phyloP scores from a whole-genome alignment of 2,329 filamentous ascomycete species.

The Drechmeria coniospora region DNA sequence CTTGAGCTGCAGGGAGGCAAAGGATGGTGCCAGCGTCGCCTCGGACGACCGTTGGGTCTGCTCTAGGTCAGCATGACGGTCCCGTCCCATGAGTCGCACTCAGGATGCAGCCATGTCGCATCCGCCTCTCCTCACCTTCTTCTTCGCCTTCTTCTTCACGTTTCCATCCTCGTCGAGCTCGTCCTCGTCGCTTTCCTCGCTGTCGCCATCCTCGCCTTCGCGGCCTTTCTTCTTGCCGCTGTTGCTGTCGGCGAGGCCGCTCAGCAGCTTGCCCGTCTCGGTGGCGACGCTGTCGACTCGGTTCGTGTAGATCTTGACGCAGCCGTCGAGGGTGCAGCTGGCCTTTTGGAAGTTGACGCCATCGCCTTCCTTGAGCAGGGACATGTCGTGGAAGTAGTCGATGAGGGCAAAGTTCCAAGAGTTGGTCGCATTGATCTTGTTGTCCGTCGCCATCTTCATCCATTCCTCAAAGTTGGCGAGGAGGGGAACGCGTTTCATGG shows the following conservation, averaged over 20 bases:
- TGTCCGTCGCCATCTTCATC: slow-evolving; percentile 99
- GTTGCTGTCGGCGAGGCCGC: slow-evolving; percentile 78
- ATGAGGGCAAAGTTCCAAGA: slow-evolving; percentile 99
- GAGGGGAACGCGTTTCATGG: slow-evolving; percentile 90
- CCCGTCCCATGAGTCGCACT: no score
- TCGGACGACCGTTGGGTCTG: slow-evolving; percentile 67
- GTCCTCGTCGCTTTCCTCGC: slow-evolving; percentile 50
- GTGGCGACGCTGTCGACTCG: slow-evolving; percentile 96
- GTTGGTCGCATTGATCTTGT: slow-evolving; percentile 96
- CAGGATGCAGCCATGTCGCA: no score
- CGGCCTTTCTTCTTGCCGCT: slow-evolving; percentile 59
- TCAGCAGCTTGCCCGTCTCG: slow-evolving; percentile 88
- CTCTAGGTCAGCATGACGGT: not conserved
- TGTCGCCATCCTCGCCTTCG: slow-evolving; percentile 48
- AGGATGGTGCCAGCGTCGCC: slow-evolving; percentile 80
- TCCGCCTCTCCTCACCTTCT: slow-evolving; percentile 67
- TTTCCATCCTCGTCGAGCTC: slow-evolving; percentile 48
- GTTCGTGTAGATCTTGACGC: slow-evolving; percentile 98
- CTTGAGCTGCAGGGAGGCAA: slow-evolving; percentile 78
- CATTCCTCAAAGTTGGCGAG: slow-evolving; percentile 98
- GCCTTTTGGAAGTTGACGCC: slow-evolving; percentile 98
- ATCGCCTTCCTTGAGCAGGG: slow-evolving; percentile 84
- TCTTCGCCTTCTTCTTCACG: slow-evolving; percentile 48
- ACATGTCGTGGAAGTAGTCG: slow-evolving; percentile 99
- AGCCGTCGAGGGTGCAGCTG: slow-evolving; percentile 92